phyloP scores from a whole-genome alignment of 73 alveolate species.

The Paramecium tetraurelia region DNA sequence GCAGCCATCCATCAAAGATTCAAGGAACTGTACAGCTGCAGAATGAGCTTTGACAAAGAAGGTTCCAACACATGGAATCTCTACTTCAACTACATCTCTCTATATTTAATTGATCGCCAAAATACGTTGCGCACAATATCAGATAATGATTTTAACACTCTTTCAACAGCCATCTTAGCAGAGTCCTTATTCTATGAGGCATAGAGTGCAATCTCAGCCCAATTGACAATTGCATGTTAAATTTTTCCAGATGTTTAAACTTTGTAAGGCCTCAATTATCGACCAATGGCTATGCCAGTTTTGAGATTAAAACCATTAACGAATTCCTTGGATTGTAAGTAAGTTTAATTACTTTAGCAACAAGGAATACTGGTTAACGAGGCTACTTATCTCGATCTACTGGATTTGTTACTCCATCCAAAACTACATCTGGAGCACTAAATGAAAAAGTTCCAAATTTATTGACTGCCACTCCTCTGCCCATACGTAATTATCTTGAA shows the following conservation, averaged over 20 bases:
- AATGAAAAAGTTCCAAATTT: slow-evolving; percentile 61
- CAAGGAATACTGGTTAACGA: slow-evolving; percentile 57
- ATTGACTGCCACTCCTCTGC: slow-evolving; percentile 55
- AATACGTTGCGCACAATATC: slow-evolving; percentile 55
- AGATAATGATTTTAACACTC: slow-evolving; percentile 52
- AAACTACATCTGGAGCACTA: slow-evolving; percentile 62
- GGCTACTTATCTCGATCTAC: slow-evolving; percentile 56
- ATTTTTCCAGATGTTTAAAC: slow-evolving; percentile 54
- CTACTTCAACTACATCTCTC: slow-evolving; percentile 54
- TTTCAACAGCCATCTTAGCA: slow-evolving; percentile 56
- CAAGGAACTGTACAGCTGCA: slow-evolving; percentile 63
- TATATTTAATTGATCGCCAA: neutral
- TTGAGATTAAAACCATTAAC: slow-evolving; percentile 51
- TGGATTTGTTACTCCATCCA: slow-evolving; percentile 64
- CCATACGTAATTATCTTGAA: slow-evolving; percentile 55
- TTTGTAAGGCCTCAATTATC: slow-evolving; percentile 53
- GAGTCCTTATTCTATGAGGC: slow-evolving; percentile 58
- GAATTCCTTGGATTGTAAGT: slow-evolving; percentile 45
- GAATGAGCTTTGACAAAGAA: slow-evolving; percentile 45
- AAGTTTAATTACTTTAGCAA: neutral
- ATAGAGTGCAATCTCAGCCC: slow-evolving; percentile 59
- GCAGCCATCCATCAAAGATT: slow-evolving; percentile 31
- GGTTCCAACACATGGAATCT: slow-evolving; percentile 58
- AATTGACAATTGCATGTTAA: slow-evolving; percentile 44
- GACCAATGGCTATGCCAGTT: slow-evolving; percentile 58